phyloP scores from a whole-genome alignment of 768 basidiomycete genomes.

The Tylopilus balloui region DNA sequence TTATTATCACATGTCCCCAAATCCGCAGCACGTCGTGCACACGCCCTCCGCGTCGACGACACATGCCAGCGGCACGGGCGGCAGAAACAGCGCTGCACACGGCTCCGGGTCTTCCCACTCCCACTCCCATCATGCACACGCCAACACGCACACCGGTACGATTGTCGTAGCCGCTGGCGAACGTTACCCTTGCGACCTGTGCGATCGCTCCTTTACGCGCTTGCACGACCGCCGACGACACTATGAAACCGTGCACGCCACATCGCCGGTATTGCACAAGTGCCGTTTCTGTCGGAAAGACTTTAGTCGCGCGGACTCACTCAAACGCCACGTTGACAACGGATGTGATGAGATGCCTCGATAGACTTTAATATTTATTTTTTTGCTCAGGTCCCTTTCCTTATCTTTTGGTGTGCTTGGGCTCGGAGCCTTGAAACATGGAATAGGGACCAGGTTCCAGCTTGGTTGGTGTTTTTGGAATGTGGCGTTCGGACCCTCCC shows the following conservation, averaged over 20 bases:
- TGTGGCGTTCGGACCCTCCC: slow-evolving; percentile 10
- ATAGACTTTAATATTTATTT: slow-evolving; percentile 23
- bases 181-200: slow-evolving; percentile 67
- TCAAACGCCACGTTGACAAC: slow-evolving; percentile 80
- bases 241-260: slow-evolving; percentile 69
- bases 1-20: slow-evolving; percentile 39
- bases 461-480: slow-evolving; percentile 9
- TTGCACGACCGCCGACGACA: slow-evolving; percentile 81
- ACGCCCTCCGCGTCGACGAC: slow-evolving; percentile 9
- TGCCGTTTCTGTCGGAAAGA: slow-evolving; percentile 74
- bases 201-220: slow-evolving; percentile 76
- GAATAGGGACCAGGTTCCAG: slow-evolving; percentile 8
- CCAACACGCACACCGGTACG: slow-evolving; percentile 12
- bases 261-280: slow-evolving; percentile 59
- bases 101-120: not conserved
- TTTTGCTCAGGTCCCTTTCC: not conserved
- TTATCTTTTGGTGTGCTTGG: slow-evolving; percentile 5
- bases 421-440: slow-evolving; percentile 16
- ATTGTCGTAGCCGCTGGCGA: slow-evolving; percentile 38
- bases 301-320: slow-evolving; percentile 74
- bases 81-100: slow-evolving; percentile 15
- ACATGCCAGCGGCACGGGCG: slow-evolving; percentile 10
- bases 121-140: slow-evolving; percentile 7
- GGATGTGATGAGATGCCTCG: slow-evolving; percentile 65
- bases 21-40: slow-evolving; percentile 31